Evolutionary conservation across 176 grass and related monocot genomes (phyloP).

Genomic region (Hordeum vulgare): DNA sequence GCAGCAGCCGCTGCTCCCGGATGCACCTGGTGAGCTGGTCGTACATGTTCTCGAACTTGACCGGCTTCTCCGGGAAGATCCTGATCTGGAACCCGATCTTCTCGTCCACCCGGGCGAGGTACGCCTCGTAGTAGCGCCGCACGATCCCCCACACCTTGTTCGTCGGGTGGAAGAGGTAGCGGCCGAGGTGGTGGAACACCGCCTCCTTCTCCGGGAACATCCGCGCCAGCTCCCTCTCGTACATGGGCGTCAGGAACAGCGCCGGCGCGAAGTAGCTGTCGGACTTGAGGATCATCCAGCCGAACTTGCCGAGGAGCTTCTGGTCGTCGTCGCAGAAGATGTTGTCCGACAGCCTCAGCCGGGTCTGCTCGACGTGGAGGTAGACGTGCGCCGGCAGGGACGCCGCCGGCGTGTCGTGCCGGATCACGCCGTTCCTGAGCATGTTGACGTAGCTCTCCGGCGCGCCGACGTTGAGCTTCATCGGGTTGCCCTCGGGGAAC

Average conservation of each 20-base stretch:
- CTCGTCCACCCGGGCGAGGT: constrained; percentile 61
- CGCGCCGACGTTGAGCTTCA: constrained; percentile 37
- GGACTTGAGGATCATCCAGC: constrained; percentile 76
- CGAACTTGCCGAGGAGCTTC: constrained; percentile 52
- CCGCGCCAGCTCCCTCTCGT: constrained; percentile 37
- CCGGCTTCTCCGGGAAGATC: constrained; percentile 58
- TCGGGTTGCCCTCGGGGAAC: constrained; percentile 54
- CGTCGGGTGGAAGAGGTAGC: constrained; percentile 71
- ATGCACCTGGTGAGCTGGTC: constrained; percentile 64
- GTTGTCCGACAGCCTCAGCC: constrained; percentile 43
- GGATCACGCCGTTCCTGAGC: constrained; percentile 38
- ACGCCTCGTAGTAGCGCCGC: constrained; percentile 60
- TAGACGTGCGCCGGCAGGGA: constrained; percentile 65
- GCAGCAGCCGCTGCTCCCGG: constrained; percentile 55
- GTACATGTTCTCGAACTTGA: constrained; percentile 78
- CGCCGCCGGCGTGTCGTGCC: constrained; percentile 14
- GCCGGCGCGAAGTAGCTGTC: constrained; percentile 85
- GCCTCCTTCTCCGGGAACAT: constrained; percentile 67
- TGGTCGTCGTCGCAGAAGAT: constrained; percentile 83
- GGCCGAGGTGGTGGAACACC: constrained; percentile 71
- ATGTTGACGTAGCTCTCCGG: constrained; percentile 69
- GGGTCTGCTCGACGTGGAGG: constrained; percentile 57
- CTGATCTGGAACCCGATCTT: constrained; percentile 79
- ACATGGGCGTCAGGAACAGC: constrained; percentile 60
- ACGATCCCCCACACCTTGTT: constrained; percentile 68